Evolutionary conservation across 2,329 filamentous ascomycete species (phyloP), one percentile per base, ranked within the genome.

Genomic region (Exophiala phaeomuriformis): DNA sequence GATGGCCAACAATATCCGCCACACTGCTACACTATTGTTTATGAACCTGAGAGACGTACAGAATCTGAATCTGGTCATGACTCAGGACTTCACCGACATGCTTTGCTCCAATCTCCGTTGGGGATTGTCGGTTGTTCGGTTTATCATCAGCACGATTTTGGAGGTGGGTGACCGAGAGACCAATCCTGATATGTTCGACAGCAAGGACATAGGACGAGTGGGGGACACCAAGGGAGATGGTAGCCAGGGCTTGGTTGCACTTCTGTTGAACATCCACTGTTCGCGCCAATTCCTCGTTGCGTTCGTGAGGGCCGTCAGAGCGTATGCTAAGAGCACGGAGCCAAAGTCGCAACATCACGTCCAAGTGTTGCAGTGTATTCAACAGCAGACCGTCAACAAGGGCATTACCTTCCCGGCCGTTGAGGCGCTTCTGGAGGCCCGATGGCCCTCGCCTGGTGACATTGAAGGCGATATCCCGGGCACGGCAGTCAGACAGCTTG

Each of bases 71-170:
- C 12, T 52, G 5, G 43, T 53, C 39, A 37, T 57, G 28, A 49
- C 37, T 29, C 52, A 52, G 82, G 88, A 91, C 65, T 81, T 88
- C 8, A 79, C 91, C 1, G 80, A 83, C 39, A 80, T 84, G 42
- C 73, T 94, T 7, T 79, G 84, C 3, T 87, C 88, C 27, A 85
- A 89, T 51, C 81, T 86, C 3, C 84, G 80, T 64, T 96, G 90
- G 90, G 81, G 81, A 0, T 75, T 90, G 35, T 85, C 91, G 58
- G 73, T 83, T 48, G 74, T 77, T 56, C 71, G 76, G 19, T 82
- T 75, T 63, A 69, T 82, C 30, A 64, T 82, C 39, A 76, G 80
- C 60, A 76, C 78, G 31, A 66, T 84, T 37, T 70, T 75, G 51
- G 66, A 71, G 12, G 65, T 76, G 33, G 68, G 70, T 9, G 68